Evolutionary conservation across 2,329 filamentous ascomycete genomes (phyloP).

Genomic region (Macroventuria anomochaeta): DNA sequence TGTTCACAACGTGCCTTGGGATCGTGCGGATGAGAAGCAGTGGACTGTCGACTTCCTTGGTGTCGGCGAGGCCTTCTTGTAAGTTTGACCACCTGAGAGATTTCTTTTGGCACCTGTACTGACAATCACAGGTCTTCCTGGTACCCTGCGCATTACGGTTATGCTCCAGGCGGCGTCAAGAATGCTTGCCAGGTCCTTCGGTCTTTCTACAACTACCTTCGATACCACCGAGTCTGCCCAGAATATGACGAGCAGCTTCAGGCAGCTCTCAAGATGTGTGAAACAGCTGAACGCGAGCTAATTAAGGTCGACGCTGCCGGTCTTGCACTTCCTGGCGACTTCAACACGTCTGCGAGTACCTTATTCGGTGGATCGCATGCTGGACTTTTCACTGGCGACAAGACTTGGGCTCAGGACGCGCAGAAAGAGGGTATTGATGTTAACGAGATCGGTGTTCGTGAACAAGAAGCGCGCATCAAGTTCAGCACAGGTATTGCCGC

Average conservation of each 20-base stretch:
- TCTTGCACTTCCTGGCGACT: slow-evolving; percentile 71
- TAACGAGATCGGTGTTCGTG: slow-evolving; percentile 49
- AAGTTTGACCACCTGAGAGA: slow-evolving; percentile 44
- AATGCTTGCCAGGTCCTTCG: slow-evolving; percentile 71
- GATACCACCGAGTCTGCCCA: slow-evolving; percentile 83
- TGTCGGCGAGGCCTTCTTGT: slow-evolving; percentile 81
- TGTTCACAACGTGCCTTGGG: slow-evolving; percentile 63
- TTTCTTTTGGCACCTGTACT: slow-evolving; percentile 6
- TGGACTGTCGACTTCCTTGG: slow-evolving; percentile 84
- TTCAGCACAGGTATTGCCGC: slow-evolving; percentile 59
- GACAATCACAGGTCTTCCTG: slow-evolving; percentile 59
- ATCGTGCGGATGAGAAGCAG: slow-evolving; percentile 57
- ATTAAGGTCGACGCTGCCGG: slow-evolving; percentile 62
- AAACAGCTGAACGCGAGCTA: slow-evolving; percentile 70
- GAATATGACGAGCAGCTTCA: slow-evolving; percentile 75
- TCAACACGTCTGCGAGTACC: slow-evolving; percentile 77
- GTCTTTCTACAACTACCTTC: slow-evolving; percentile 88
- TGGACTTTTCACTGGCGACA: slow-evolving; percentile 50
- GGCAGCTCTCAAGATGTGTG: slow-evolving; percentile 70
- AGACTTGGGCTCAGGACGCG: slow-evolving; percentile 51
- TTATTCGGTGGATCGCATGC: slow-evolving; percentile 67
- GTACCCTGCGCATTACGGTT: slow-evolving; percentile 62
- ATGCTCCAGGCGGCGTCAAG: slow-evolving; percentile 58
- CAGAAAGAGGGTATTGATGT: slow-evolving; percentile 25
- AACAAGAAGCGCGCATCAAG: slow-evolving; percentile 56